A percentile compares a stretch with the other conserved stretches of the same genome.
Conservation (phyloP, 2,329 filamentous ascomycete species). For the Paraphoma sp. region DNA sequence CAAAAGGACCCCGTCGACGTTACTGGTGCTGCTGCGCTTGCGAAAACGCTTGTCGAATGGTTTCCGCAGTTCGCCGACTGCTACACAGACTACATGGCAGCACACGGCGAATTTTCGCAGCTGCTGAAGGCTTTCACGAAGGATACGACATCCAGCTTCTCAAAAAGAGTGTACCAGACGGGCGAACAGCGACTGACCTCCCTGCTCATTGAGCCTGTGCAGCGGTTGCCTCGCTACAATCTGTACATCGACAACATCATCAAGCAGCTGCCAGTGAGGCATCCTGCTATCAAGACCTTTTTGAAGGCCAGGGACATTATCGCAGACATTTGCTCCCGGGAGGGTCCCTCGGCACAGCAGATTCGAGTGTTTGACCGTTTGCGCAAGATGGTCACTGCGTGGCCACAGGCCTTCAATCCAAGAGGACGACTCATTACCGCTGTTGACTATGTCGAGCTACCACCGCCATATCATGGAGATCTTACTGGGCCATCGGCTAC, state of each 20-base stretch:
- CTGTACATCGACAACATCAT: constrained; percentile 96
- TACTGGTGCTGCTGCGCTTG: constrained; percentile 78
- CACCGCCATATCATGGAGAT: constrained; percentile 70
- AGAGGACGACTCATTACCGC: constrained; percentile 81
- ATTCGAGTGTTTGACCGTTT: constrained; percentile 76
- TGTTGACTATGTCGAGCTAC: constrained; percentile 78
- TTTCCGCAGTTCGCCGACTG: constrained; percentile 90
- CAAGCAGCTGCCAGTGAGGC: constrained; percentile 80
- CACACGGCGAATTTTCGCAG: constrained; percentile 85
- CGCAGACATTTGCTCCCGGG: constrained; percentile 94
- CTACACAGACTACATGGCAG: constrained; percentile 91
- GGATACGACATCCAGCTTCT: constrained; percentile 81
- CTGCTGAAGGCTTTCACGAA: constrained; percentile 79
- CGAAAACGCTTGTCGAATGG: constrained; percentile 84
- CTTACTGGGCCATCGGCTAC: constrained; percentile 53
- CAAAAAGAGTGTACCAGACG: constrained; percentile 77
- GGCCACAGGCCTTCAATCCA: constrained; percentile 75
- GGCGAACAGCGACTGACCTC: constrained; percentile 93
- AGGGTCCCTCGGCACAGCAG: constrained; percentile 73
- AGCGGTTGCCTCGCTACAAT: constrained; percentile 91
- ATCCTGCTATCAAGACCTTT: constrained; percentile 82
- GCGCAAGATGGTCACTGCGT: constrained; percentile 76
- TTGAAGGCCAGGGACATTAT: constrained; percentile 92
- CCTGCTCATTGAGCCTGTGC: constrained; percentile 93
- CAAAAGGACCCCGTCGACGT: constrained; percentile 65